Evolutionary conservation across 192 early-diverging fungal genomes (phyloP).

Genomic region (Rhizoclosmatium globosum): DNA sequence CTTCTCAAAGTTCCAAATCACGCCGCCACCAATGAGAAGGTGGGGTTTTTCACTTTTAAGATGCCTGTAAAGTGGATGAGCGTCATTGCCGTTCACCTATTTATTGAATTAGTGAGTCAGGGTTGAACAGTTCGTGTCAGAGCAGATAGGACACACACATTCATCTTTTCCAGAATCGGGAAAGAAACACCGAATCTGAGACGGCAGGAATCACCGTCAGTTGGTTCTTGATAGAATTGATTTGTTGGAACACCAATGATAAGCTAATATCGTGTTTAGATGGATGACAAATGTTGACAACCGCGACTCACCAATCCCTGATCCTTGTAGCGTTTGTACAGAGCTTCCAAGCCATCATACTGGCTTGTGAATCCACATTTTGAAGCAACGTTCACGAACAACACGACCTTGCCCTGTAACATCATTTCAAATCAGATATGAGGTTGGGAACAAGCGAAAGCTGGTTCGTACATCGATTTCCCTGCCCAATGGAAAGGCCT

Average conservation of each 20-base stretch:
- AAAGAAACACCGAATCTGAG: slow-evolving; percentile 82
- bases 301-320: slow-evolving; percentile 71
- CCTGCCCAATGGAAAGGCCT: neutral
- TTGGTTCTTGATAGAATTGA: slow-evolving; percentile 70
- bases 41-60: slow-evolving; percentile 48
- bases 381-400: slow-evolving; percentile 92
- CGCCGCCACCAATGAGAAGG: slow-evolving; percentile 34
- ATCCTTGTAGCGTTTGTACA: slow-evolving; percentile 60
- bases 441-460: too few species aligned
- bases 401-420: slow-evolving; percentile 76
- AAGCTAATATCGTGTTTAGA: too few species aligned
- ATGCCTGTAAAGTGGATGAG: slow-evolving; percentile 50
- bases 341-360: slow-evolving; percentile 50
- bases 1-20: slow-evolving; percentile 64
- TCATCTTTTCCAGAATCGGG: slow-evolving; percentile 87
- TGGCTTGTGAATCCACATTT: slow-evolving; percentile 89
- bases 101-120: neutral
- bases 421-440: slow-evolving; percentile 29
- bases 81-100: slow-evolving; percentile 56
- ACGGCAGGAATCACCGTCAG: slow-evolving; percentile 59
- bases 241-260: slow-evolving; percentile 93
- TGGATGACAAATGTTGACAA: too few species aligned
- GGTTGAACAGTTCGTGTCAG: too few species aligned
- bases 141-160: slow-evolving; percentile 64
- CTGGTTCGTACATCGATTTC: neutral